phyloP scores from a whole-genome alignment of 148 eudicot genomes.

The Silene latifolia region DNA sequence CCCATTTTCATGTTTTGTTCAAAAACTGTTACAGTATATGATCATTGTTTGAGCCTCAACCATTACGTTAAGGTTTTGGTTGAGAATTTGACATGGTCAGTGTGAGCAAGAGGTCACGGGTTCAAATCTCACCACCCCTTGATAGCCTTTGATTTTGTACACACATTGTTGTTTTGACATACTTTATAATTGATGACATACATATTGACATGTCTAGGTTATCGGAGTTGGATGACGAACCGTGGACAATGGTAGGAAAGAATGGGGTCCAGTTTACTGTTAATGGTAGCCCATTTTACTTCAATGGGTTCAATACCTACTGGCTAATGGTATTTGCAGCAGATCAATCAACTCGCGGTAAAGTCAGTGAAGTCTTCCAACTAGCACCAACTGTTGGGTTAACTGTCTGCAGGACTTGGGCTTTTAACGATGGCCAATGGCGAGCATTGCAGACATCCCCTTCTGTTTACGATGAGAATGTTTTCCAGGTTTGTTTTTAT shows the following conservation, averaged over 20 bases:
- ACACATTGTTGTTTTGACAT: no score
- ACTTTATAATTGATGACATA: neutral
- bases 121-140: no score
- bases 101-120: no score
- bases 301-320: conserved; percentile 91
- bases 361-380: conserved; percentile 66
- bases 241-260: conserved; percentile 69
- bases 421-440: conserved; percentile 86
- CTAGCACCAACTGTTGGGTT: conserved; percentile 80
- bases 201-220: conserved; percentile 18
- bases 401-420: conserved; percentile 87
- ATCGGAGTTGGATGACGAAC: conserved; percentile 37
- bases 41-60: no score
- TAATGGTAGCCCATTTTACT: conserved; percentile 60
- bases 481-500: conserved; percentile 57
- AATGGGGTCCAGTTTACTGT: conserved; percentile 64
- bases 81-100: no score
- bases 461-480: conserved; percentile 75
- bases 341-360: conserved; percentile 67
- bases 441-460: conserved; percentile 85
- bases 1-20: no score
- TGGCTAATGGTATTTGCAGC: conserved; percentile 87
- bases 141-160: no score
- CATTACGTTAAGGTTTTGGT: no score
- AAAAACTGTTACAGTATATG: no score